Conservation (phyloP, 805 yeast genomes). For the Ogataea sp. region DNA sequence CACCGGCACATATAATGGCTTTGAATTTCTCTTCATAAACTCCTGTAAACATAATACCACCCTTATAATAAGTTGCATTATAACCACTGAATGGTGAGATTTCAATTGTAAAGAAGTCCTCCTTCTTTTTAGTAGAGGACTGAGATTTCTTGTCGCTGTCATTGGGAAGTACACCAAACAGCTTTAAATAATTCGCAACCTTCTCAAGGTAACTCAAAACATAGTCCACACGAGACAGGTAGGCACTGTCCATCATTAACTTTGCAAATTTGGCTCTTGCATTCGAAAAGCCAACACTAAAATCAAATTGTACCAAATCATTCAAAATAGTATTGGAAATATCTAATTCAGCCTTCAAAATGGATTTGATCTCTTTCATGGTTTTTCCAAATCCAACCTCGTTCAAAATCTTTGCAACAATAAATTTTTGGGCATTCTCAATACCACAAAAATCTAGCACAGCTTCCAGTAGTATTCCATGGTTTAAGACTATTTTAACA, state of each 20-base stretch:
- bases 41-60: constrained; percentile 86
- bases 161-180: constrained; percentile 61
- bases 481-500: constrained; percentile 62
- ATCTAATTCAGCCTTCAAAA: constrained; percentile 54
- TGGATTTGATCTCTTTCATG: constrained; percentile 44
- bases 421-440: constrained; percentile 61
- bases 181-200: constrained; percentile 44
- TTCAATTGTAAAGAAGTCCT: constrained; percentile 28
- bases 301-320: constrained; percentile 75
- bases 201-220: constrained; percentile 54
- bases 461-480: constrained; percentile 68
- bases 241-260: constrained; percentile 68
- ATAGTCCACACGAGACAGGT: constrained; percentile 50
- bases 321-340: constrained; percentile 76
- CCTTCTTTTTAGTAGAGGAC: constrained; percentile 8
- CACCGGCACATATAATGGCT: constrained; percentile 78
- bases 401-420: constrained; percentile 65
- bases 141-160: constrained; percentile 6
- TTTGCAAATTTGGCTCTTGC: constrained; percentile 58
- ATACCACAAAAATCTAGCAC: constrained; percentile 77
- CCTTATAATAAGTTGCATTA: constrained; percentile 68
- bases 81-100: constrained; percentile 81
- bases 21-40: constrained; percentile 52
- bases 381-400: constrained; percentile 66
- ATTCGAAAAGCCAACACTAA: constrained; percentile 57